These are phyloP conservation scores for Colletotrichum truncatum DNA, from an alignment of 2,329 filamentous ascomycete species.

Conservation along the genomic window DNA sequence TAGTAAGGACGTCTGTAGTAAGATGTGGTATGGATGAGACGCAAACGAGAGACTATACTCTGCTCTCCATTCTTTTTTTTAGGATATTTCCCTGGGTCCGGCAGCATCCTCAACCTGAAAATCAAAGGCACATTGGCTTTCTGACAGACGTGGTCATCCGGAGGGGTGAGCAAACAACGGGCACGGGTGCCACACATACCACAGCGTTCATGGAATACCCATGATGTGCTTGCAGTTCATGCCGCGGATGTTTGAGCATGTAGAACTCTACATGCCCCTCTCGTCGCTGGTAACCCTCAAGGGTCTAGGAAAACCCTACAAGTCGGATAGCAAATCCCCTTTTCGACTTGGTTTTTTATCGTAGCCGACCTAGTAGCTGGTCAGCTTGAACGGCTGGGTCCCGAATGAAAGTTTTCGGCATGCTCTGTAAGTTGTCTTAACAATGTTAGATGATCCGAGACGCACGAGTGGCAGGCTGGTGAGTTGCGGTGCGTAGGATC, in stretches of 20 bases:
- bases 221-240: conserved; percentile 9
- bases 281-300: neutral
- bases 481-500: neutral
- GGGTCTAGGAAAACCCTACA: neutral
- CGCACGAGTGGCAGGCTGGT: neutral
- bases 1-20: too few species aligned
- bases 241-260: conserved; percentile 8
- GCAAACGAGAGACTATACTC: too few species aligned
- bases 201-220: conserved; percentile 2
- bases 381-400: neutral
- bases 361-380: neutral
- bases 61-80: neutral
- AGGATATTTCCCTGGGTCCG: neutral
- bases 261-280: neutral
- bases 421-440: neutral
- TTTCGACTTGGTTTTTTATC: neutral
- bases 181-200: neutral
- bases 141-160: neutral
- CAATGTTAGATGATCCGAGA: neutral
- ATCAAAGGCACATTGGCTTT: neutral
- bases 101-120: neutral
- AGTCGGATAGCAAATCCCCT: neutral
- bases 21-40: too few species aligned
- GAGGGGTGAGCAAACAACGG: neutral
- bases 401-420: neutral